phyloP scores from a whole-genome alignment of 305 asterid species.

The Fraxinus dipetala region DNA sequence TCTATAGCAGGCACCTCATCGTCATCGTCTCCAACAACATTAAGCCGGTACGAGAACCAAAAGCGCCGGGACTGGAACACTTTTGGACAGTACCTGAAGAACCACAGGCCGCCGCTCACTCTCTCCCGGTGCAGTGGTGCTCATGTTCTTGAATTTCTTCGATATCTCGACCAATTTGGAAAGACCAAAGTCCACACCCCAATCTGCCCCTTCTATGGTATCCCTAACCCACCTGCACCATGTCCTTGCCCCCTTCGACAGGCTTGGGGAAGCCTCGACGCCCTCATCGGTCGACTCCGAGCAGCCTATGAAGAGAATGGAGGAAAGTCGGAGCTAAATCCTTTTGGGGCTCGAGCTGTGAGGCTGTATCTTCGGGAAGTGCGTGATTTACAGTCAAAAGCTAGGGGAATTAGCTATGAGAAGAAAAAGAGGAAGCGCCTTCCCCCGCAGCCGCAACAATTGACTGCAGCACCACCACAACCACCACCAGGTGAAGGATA shows the following conservation, averaged over 20 bases:
- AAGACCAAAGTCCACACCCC: constrained; percentile 78
- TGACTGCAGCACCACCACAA: constrained; percentile 11
- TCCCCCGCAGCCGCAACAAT: constrained; percentile 26
- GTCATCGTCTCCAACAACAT: constrained; percentile 30
- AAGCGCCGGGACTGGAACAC: constrained; percentile 93
- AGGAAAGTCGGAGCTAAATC: constrained; percentile 77
- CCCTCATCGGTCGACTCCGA: constrained; percentile 74
- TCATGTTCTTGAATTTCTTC: constrained; percentile 81
- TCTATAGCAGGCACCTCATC: constrained; percentile 30
- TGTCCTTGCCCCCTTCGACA: constrained; percentile 93
- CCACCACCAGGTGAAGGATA: constrained; percentile 42
- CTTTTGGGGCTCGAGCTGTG: constrained; percentile 82
- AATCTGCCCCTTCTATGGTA: constrained; percentile 81
- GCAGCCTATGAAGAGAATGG: constrained; percentile 92
- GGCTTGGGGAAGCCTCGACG: constrained; percentile 97
- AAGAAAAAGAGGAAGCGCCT: constrained; percentile 78
- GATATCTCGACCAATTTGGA: constrained; percentile 83
- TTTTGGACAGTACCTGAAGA: constrained; percentile 68
- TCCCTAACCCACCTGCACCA: constrained; percentile 84
- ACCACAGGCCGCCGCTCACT: constrained; percentile 85
- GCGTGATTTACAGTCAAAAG: constrained; percentile 80
- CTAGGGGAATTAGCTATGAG: constrained; percentile 85
- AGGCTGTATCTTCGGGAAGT: constrained; percentile 82
- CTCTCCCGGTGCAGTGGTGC: constrained; percentile 90
- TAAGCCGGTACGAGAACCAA: constrained; percentile 82